Base-by-base conservation (phyloP, 805 yeast genomes). In the Brettanomyces anomalus region DNA sequence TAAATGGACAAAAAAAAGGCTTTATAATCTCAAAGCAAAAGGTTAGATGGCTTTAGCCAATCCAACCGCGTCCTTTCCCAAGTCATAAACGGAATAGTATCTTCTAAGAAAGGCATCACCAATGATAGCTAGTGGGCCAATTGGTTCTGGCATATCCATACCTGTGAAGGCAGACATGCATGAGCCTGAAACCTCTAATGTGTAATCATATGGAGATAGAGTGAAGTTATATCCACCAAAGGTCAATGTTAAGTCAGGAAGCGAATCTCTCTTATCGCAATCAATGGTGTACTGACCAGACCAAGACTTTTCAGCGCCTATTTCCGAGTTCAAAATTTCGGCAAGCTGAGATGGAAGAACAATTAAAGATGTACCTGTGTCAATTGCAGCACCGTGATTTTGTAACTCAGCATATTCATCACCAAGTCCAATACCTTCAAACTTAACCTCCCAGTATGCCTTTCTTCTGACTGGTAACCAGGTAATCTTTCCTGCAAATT, bases 361-460 rank as follows among this genome's bases (percentile, higher is more conserved):
- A 65, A 93, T 84, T 65, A 93, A 76, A 32, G 97, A 90, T 50
- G 98, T 93, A 68, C 98, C 98, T 45, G 98, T 93, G 66, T 93
- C 98, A 61, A 93, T 88, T 48, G 96, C 96, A 57, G 97, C 98
- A 64, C 98, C 98, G 48, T 88, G 81, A 58, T 70, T 70, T 53
- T 74, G 76, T 58, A 93, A 77, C 54, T 73, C 77, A 40, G 97
- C 96, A 58, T 76, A 85, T 68, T 93, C 95, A 53, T 84, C 85
- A 57, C 98, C 98, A 49, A 93, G 74, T 36, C 89, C 85, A 62
- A 93, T 72, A 54, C 95, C 89, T 55, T 87, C 87, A 54, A 93
- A 83, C 54, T 82, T 77, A 47, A 93, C 98, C 74, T 93, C 98
- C 98, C 98, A 93, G 77, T 93, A 93, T 30, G 97, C 98, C 80